These are phyloP conservation scores for Sporothrix brasiliensis DNA, from an alignment of 2,329 filamentous ascomycete genomes.

Conservation along the genomic window DNA sequence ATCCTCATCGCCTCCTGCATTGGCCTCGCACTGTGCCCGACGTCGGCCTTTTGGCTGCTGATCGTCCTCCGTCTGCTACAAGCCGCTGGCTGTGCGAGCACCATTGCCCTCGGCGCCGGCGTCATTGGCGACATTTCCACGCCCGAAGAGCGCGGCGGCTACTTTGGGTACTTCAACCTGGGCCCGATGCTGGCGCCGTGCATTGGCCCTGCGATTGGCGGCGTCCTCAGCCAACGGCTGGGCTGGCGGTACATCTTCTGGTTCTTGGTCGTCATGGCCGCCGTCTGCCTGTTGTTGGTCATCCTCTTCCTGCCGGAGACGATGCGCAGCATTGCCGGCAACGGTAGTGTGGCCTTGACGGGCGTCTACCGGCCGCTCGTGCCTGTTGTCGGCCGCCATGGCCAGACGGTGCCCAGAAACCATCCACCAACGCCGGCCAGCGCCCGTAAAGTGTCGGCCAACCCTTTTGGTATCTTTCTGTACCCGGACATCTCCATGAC, in stretches of 20 bases:
- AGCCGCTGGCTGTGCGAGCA: slow-evolving; percentile 44
- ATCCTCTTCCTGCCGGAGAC: slow-evolving; percentile 49
- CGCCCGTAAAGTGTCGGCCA: slow-evolving; percentile 29
- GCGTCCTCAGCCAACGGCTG: slow-evolving; percentile 31
- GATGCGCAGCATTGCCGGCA: slow-evolving; percentile 39
- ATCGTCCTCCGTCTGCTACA: slow-evolving; percentile 42
- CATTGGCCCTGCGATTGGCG: slow-evolving; percentile 39
- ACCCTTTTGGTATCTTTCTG: slow-evolving; percentile 42
- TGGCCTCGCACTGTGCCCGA: slow-evolving; percentile 43
- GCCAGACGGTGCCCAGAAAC: not conserved
- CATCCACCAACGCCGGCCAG: not conserved
- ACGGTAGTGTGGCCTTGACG: slow-evolving; percentile 37
- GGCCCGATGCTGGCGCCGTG: slow-evolving; percentile 41
- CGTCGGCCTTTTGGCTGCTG: slow-evolving; percentile 42
- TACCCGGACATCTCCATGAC: slow-evolving; percentile 42
- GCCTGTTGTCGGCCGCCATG: slow-evolving; percentile 35
- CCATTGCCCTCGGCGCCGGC: slow-evolving; percentile 43
- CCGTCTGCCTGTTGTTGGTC: slow-evolving; percentile 28
- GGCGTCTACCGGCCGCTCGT: slow-evolving; percentile 37
- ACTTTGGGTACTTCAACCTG: slow-evolving; percentile 44
- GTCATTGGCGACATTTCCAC: slow-evolving; percentile 44
- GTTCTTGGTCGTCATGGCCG: slow-evolving; percentile 33
- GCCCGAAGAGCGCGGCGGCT: slow-evolving; percentile 42
- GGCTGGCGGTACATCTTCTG: slow-evolving; percentile 35
- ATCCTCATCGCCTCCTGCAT: slow-evolving; percentile 43